Base-by-base conservation (phyloP, 2,329 filamentous ascomycete species). In the Colletotrichum cordylinicola region DNA sequence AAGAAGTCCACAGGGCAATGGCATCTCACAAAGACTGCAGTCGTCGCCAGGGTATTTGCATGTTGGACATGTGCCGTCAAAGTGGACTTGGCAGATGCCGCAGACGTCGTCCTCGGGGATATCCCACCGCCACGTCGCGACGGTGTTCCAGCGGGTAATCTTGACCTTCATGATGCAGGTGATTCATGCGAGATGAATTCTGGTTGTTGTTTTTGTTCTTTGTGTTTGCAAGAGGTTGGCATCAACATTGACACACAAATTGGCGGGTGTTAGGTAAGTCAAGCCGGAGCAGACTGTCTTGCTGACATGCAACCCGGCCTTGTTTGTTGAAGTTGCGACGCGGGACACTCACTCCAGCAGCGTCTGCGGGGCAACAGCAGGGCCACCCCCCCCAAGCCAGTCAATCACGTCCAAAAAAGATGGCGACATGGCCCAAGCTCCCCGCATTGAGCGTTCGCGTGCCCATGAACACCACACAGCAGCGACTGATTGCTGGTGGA, bases 1-100 rank as follows among this genome's bases (percentile, higher is more conserved):
- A 13, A 18, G 7, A 21, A 39, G 18, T 43, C 9, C 8, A 3
- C 29, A n/a, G 5, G 24, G 12, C 13, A 24, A 35, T 48, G 64
- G n/a, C 6, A 76, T 88, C 93, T 84, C 87, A 98, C 96, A 90
- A 75, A 99, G 89, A 75, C 94, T 94, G 86, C 97, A 99, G 83
- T 98, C 96, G 81, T 99, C 97, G 74, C 97, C 97, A 16, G 97
- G 97, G 83, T 96, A 98, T 89, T 98, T 98, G 92, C 97, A 99
- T 71, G 96, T 98, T 62, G 97, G 96, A 88, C 97, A 99, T 31
- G 97, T 98, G 75, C 96, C 96, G 84, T 99, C 97, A 83, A 98
- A 99, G 82, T 98, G 95, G 77, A 98, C 96, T 83, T 98, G 96
- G 86, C 97, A 99, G 87, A 99, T 99, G 81, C 97, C 97, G 81